Evolutionary conservation across 2,329 filamentous ascomycete genomes (phyloP).

Genomic region (Beauveria scarabaeidicola): DNA sequence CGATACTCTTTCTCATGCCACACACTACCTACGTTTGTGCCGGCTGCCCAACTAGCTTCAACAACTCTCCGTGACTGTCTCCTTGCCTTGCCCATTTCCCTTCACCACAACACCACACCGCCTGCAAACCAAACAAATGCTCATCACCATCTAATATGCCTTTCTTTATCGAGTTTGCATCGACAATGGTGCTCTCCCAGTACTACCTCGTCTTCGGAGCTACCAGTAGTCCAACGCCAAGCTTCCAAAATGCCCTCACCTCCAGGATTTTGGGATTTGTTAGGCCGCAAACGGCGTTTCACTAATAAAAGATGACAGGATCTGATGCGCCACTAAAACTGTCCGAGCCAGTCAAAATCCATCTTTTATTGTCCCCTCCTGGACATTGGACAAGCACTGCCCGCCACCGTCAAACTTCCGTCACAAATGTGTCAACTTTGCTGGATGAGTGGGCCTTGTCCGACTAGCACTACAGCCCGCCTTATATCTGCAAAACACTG

Average conservation of each 20-base stretch:
- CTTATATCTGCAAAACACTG: conserved; percentile 6
- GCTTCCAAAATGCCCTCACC: neutral
- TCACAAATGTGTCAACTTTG: conserved; percentile 1
- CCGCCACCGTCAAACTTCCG: neutral
- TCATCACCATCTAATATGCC: neutral
- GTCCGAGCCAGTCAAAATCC: neutral
- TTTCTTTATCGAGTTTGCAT: neutral
- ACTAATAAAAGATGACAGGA: neutral
- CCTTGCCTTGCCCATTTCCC: neutral
- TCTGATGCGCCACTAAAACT: neutral
- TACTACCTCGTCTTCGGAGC: neutral
- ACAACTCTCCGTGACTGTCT: no score
- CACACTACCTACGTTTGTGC: no score
- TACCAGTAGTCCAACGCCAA: neutral
- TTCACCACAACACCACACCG: neutral
- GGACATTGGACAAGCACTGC: neutral
- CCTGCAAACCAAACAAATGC: neutral
- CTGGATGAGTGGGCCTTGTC: neutral
- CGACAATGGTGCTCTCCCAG: neutral
- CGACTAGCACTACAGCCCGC: neutral
- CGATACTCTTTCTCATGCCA: no score
- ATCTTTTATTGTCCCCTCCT: neutral
- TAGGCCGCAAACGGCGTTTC: neutral
- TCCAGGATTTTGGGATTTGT: neutral
- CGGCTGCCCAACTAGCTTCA: no score